Evolutionary conservation across 495 filamentous ascomycete genomes (phyloP), one percentile per base, ranked within the genome.

Genomic region (Clavariopsis aquatica): DNA sequence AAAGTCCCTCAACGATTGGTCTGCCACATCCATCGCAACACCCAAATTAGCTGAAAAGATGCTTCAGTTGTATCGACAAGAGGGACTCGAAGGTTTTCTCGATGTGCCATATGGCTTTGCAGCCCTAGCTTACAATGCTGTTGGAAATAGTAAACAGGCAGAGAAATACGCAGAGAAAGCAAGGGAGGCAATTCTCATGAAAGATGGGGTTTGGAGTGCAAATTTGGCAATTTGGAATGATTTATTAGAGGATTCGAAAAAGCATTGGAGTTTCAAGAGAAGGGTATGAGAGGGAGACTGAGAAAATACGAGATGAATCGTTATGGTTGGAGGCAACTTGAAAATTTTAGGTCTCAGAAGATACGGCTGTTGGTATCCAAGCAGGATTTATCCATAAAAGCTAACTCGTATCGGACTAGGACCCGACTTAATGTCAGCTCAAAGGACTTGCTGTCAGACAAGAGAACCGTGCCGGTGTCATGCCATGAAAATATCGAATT

Each of bases 171-270:
- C 66, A 27, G 46, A 58, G 26, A 52, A 60, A 24, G 73, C 73
- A 2, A 20, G 61, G 22, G 69, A 71, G 38, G 56, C 43, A 10
- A 64, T 66, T 2, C 24, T 71, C 12, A 69, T 76, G 38, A 74
- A 75, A 53, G 72, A 77, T 13, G 78, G 78, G 15, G 29, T 49
- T 1, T 69, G 62, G 56, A 61, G 57, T n/a, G 36, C 36, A 22
- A 65, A 65, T 49, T 17, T 69, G 57, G 12, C 31, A 31, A 46
- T 65, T 28, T 69, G 66, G 66, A 62, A 55, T 26, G 57, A 69
- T 9, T 26, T 69, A 29, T n/a, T 57, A 17, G 20, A 54, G 43
- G 45, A 69, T 45, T 45, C 62, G 52, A 57, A 38, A 29, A 24
- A 29, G 31, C 66, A 69, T 28, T 69, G 66, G 66, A 69, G 66